Base-by-base conservation (phyloP, 1,284 basidiomycete genomes). In the Ganoderma multipileum region DNA sequence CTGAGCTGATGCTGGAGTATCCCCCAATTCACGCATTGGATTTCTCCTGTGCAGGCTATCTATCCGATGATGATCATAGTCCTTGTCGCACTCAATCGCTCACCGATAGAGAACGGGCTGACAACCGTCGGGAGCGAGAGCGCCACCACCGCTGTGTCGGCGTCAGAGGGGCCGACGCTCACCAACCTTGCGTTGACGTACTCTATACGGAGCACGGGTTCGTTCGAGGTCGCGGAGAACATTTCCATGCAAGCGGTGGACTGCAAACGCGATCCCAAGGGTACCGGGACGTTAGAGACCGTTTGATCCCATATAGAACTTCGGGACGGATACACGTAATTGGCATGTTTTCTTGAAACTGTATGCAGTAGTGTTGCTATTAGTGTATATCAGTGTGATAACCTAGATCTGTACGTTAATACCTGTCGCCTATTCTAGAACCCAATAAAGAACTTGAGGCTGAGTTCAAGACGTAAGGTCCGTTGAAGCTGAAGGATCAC, bases 51-150 rank as follows among this genome's bases (percentile, higher is more conserved):
- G 28, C 14, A 58, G 57, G 57, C 57, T 23, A 58, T 58, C 36
- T 58, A 58, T 38, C 57, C 57, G 57, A 58, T 58, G 33, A n/a
- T 58, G 20, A 58, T 58, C 57, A 39, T 58, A 20, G 57, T 58
- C 2, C 57, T 58, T n/a, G 57, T 58, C n/a, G 30, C 57, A 11
- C 57, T 58, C 57, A 58, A 58, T 20, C 23, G 57, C 36, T 58
- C 57, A 23, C 57, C 57, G 33, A 58, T 58, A 33, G 57, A 58
- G 33, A 58, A 58, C 14, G 36, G 36, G 8, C 12, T 50, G 23
- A 39, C 36, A 30, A 39, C 16, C 28, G 54, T 8, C 5, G 18
- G 16, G 54, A 33, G 28, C 54, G 28, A 55, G 54, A n/a, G 54
- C 54, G 54, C 28, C 36, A 58, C 57, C 23, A 36, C 57, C 23